Conservation (phyloP, 2,329 filamentous ascomycete species). For the Fusarium beomiforme region DNA sequence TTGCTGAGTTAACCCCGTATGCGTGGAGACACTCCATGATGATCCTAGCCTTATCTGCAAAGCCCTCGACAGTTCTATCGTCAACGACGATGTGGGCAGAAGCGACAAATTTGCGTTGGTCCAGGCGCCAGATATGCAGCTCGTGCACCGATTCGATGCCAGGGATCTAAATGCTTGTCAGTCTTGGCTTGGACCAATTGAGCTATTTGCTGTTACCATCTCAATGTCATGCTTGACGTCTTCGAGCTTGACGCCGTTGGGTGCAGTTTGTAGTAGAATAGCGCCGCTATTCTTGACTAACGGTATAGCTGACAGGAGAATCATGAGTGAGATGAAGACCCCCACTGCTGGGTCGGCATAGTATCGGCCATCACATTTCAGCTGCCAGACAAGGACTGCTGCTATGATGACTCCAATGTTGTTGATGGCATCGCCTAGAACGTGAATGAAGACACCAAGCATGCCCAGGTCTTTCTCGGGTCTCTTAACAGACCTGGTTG, state of each 20-base stretch:
- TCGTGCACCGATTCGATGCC: slow-evolving; percentile 76
- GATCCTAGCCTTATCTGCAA: slow-evolving; percentile 68
- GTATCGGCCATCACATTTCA: slow-evolving; percentile 65
- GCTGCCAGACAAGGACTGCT: slow-evolving; percentile 75
- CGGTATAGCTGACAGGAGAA: slow-evolving; percentile 70
- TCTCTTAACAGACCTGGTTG: slow-evolving; percentile 36
- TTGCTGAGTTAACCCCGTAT: slow-evolving; percentile 77
- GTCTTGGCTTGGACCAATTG: background rate
- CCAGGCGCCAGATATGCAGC: slow-evolving; percentile 78
- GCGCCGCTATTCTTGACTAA: slow-evolving; percentile 69
- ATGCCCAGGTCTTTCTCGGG: slow-evolving; percentile 72
- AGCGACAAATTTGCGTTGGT: slow-evolving; percentile 75
- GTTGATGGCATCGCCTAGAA: slow-evolving; percentile 78
- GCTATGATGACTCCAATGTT: slow-evolving; percentile 80
- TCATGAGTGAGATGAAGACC: slow-evolving; percentile 78
- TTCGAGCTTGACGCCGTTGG: slow-evolving; percentile 65
- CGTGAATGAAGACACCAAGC: slow-evolving; percentile 75
- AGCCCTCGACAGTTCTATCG: slow-evolving; percentile 64
- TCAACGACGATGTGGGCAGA: slow-evolving; percentile 74
- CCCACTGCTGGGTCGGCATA: slow-evolving; percentile 78
- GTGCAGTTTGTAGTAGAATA: slow-evolving; percentile 75
- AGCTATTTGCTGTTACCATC: slow-evolving; percentile 53
- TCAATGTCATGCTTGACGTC: slow-evolving; percentile 77
- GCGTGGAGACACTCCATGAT: slow-evolving; percentile 76
- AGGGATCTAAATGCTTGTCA: slow-evolving; percentile 61